phyloP scores from a whole-genome alignment of 352 stramenopile species.

The Pythium dissotocum region DNA sequence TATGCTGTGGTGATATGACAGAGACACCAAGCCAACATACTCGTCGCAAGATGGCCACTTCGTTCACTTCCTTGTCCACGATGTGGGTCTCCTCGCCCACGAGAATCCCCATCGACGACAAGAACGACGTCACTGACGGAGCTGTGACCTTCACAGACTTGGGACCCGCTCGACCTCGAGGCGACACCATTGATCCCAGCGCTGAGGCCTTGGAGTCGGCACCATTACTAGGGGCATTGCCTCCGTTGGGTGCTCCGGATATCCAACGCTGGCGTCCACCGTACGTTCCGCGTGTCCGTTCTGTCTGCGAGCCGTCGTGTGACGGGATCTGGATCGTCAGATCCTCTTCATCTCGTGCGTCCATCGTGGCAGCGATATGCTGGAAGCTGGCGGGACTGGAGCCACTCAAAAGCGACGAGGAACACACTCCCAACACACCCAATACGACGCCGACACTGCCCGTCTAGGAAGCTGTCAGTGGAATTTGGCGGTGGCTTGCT shows the following conservation, averaged over 20 bases:
- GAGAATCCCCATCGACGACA: slow-evolving; percentile 70
- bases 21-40: slow-evolving; percentile 26
- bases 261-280: slow-evolving; percentile 78
- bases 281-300: slow-evolving; percentile 68
- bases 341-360: slow-evolving; percentile 60
- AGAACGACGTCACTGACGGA: slow-evolving; percentile 67
- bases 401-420: neutral
- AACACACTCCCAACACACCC: neutral
- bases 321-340: slow-evolving; percentile 71
- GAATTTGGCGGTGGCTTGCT: neutral
- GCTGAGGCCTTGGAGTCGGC: slow-evolving; percentile 44
- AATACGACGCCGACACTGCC: neutral
- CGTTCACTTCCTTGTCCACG: slow-evolving; percentile 79
- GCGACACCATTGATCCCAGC: slow-evolving; percentile 41
- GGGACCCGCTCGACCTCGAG: slow-evolving; percentile 25
- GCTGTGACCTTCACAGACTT: slow-evolving; percentile 53
- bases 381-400: neutral
- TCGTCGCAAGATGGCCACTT: slow-evolving; percentile 62
- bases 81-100: slow-evolving; percentile 79
- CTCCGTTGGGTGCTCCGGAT: slow-evolving; percentile 27
- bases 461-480: neutral
- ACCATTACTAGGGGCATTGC: slow-evolving; percentile 10
- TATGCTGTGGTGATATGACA: neutral
- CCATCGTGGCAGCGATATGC: slow-evolving; percentile 9
- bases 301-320: slow-evolving; percentile 69